Conservation (phyloP, 768 basidiomycete species). For the Calocybe indica region DNA sequence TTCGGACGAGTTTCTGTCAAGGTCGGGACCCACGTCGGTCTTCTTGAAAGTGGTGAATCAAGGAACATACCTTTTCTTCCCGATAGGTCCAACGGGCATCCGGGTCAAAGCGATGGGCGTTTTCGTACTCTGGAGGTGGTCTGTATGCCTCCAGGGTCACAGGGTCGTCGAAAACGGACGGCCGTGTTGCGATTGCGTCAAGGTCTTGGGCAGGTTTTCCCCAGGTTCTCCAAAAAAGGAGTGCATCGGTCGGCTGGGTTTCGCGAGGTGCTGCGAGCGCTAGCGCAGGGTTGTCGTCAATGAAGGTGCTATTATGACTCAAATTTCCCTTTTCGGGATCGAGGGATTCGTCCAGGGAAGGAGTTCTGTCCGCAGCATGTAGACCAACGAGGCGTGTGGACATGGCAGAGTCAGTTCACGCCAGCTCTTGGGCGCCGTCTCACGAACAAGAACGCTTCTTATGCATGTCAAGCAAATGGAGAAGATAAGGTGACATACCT, state of each 20-base stretch:
- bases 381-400: conserved; percentile 9
- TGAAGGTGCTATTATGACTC: no score
- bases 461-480: no score
- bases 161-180: conserved; percentile 59
- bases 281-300: conserved; percentile 15
- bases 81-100: conserved; percentile 65
- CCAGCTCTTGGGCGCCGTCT: neutral
- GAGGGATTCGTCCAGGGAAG: neutral
- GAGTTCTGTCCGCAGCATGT: neutral
- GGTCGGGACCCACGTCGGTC: neutral
- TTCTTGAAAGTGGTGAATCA: neutral
- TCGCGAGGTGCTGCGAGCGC: conserved; percentile 19
- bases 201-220: conserved; percentile 26
- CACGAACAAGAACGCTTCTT: no score
- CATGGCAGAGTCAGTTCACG: conserved; percentile 6
- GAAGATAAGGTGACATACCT: no score
- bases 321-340: no score
- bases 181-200: conserved; percentile 53
- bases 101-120: conserved; percentile 59
- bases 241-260: conserved; percentile 11
- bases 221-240: conserved; percentile 25
- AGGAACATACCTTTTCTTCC: conserved; percentile 46
- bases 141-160: conserved; percentile 41
- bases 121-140: conserved; percentile 52
- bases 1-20: conserved; percentile 43